A percentile compares a stretch with the other conserved stretches of the same genome.
Evolutionary conservation across 2,329 filamentous ascomycete genomes (phyloP).

Genomic region (Fusarium anthophilum): DNA sequence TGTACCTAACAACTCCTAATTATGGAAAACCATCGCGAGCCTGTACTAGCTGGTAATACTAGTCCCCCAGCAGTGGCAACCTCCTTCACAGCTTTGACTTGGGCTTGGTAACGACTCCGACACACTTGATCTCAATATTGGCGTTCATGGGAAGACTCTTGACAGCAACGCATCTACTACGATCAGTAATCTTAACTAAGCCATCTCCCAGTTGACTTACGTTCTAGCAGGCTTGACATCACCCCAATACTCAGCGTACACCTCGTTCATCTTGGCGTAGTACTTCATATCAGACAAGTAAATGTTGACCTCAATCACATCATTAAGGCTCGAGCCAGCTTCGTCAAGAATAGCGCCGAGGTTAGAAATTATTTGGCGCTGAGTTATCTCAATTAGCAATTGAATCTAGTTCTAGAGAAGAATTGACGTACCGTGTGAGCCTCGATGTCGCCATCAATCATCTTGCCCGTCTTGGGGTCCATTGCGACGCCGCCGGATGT

Average conservation of each 20-base stretch:
- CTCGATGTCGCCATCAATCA: conserved; percentile 72
- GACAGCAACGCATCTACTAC: conserved; percentile 43
- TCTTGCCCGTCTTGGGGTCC: conserved; percentile 62
- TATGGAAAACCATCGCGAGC: accelerated
- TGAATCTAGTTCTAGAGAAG: accelerated
- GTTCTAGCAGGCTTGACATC: conserved; percentile 55
- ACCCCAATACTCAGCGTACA: conserved; percentile 74
- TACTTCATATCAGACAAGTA: conserved; percentile 78
- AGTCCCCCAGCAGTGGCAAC: accelerated
- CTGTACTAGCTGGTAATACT: accelerated
- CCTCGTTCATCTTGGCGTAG: conserved; percentile 77
- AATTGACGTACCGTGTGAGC: conserved; percentile 63
- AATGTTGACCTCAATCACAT: conserved; percentile 76
- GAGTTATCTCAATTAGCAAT: background rate
- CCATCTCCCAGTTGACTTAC: conserved; percentile 10
- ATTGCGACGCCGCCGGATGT: conserved; percentile 76
- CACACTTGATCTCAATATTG: conserved; percentile 46
- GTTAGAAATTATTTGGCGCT: conserved; percentile 72
- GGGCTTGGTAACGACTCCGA: conserved; percentile 35
- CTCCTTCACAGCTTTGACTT: conserved; percentile 19
- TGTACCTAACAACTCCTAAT: background rate
- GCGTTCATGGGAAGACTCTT: conserved; percentile 44
- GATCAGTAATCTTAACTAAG: background rate
- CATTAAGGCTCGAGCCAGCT: conserved; percentile 69
- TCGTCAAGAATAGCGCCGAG: conserved; percentile 74